Evolutionary conservation across 768 basidiomycete genomes (phyloP), one percentile per base, ranked within the genome.

Genomic region (Suillus sp.): DNA sequence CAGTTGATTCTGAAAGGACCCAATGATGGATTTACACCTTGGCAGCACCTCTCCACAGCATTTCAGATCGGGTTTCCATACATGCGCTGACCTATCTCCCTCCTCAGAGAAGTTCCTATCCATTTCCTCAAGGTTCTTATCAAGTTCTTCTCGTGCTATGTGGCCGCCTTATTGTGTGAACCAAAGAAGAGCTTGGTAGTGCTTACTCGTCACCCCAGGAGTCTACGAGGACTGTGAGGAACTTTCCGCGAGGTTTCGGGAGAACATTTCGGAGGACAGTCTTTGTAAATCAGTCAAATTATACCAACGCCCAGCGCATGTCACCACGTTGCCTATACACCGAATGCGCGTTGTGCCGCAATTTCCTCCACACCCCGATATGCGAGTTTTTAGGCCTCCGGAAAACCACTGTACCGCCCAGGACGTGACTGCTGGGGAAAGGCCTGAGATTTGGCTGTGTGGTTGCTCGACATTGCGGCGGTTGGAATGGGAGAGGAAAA

Each of bases 341-440:
- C n/a, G n/a, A 45, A n/a, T 45, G n/a, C n/a, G n/a, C n/a, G 4
- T 45, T 45, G n/a, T n/a, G n/a, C 10, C n/a, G 11, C 11, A 11
- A 10, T n/a, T 45, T 45, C 43, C 14, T n/a, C 4, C 43, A n/a
- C n/a, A n/a, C 43, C 4, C 10, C 43, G 10, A 45, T 45, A 4
- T 45, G n/a, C 22, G 6, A 16, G 14, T 48, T 25, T 43, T 67
- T 56, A 74, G 38, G 74, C 35, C 50, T 75, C 72, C 11, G 74
- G 71, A 10, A 30, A 47, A 4, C 74, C 70, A 50, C 57, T 69
- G 43, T 75, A 56, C 22, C 62, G 67, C 22, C 66, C 53, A 1
- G 66, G 60, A 18, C 53, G 70, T 13, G 59, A 58, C 35, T 65
- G 16, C 0, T 22, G 16, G 30, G 71, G 54, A 55, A 22, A 53